Evolutionary conservation across 768 basidiomycete species (phyloP).

Genomic region (Mrakia gelida): DNA sequence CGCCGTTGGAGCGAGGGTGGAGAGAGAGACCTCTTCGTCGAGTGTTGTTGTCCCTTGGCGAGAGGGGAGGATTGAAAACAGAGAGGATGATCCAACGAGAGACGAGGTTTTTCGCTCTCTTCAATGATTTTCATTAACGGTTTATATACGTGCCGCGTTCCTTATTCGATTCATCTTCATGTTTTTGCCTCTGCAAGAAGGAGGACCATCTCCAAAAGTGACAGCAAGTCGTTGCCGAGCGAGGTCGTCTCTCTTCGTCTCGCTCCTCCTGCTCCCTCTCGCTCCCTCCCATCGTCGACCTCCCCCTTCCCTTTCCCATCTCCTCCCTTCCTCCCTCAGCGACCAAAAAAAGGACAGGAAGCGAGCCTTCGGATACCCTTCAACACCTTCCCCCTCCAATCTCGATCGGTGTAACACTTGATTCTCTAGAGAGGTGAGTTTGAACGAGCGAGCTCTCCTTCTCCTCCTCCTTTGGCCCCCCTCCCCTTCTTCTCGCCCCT

Average conservation of each 20-base stretch:
- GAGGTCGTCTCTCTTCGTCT: no score
- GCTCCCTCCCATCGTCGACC: background rate
- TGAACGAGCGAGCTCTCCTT: background rate
- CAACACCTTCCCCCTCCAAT: no score
- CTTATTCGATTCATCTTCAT: no score
- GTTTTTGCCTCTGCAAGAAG: background rate
- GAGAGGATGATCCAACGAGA: no score
- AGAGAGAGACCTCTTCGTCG: background rate
- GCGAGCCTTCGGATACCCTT: no score
- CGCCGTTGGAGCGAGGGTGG: no score
- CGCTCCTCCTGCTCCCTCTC: background rate
- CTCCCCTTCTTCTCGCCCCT: background rate
- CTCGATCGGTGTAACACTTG: no score
- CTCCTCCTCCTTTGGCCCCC: background rate
- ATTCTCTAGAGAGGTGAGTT: background rate
- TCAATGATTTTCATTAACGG: no score
- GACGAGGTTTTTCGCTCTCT: no score
- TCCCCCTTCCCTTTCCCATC: background rate
- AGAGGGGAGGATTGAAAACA: no score
- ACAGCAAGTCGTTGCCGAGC: background rate
- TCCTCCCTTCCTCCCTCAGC: background rate
- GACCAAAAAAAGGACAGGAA: no score
- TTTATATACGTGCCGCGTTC: no score
- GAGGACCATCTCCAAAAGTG: background rate
- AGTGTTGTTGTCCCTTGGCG: slow-evolving; percentile 1